Evolutionary conservation across 1,284 basidiomycete species (phyloP).

Genomic region (Phenoliferia sp.): DNA sequence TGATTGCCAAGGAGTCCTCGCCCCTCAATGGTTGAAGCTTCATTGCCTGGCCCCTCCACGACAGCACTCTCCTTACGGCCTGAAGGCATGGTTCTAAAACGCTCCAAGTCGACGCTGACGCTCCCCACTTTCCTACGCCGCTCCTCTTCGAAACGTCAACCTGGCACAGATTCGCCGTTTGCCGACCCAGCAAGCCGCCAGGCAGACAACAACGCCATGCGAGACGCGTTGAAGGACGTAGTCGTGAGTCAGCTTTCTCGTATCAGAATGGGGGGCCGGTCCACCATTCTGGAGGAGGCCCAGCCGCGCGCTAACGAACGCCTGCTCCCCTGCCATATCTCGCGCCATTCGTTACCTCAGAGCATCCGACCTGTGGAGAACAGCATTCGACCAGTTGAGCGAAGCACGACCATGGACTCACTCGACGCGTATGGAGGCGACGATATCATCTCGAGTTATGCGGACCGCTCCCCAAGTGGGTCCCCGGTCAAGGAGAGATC

Average conservation of each 20-base stretch:
- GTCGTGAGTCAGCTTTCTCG: slow-evolving; percentile 1
- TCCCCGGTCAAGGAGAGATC: background rate
- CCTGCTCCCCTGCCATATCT: background rate
- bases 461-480: background rate
- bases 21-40: too few relatives aligned
- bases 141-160: background rate
- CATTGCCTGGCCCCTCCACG: background rate
- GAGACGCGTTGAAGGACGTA: slow-evolving; percentile 6
- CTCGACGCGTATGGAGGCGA: slow-evolving; percentile 2
- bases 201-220: background rate
- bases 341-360: background rate
- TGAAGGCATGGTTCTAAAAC: background rate
- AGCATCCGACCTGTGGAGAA: background rate
- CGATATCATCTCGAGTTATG: slow-evolving; percentile 11
- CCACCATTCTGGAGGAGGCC: too few relatives aligned
- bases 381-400: background rate
- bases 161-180: background rate
- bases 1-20: background rate
- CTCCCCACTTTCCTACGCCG: background rate
- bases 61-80: background rate
- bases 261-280: background rate
- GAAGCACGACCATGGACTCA: slow-evolving; percentile 5
- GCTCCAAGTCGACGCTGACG: slow-evolving; percentile 1
- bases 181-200: background rate
- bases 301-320: background rate